Conservation (phyloP, 2,329 filamentous ascomycete species). For the Fonsecaea multimorphosa region DNA sequence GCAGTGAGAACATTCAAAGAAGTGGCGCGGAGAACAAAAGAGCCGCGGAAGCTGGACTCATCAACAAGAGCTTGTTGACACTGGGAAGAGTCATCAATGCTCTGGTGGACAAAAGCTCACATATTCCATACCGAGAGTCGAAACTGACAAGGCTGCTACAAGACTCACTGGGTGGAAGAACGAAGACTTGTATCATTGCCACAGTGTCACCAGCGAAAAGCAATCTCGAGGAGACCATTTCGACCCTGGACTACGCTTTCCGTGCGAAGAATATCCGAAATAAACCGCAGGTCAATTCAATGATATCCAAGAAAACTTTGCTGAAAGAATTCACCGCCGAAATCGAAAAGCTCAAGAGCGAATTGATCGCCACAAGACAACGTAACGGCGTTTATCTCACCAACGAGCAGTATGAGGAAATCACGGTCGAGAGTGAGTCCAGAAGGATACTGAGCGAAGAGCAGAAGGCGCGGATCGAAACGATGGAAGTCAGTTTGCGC, state of each 20-base stretch:
- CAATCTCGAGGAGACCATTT: constrained; percentile 97
- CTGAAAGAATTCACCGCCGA: constrained; percentile 88
- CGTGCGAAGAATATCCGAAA: constrained; percentile 98
- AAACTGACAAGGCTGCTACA: constrained; percentile 93
- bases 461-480: constrained; percentile 88
- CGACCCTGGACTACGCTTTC: constrained; percentile 96
- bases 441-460: constrained; percentile 89
- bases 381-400: constrained; percentile 95
- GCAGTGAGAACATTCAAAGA: constrained; percentile 95
- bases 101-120: constrained; percentile 83
- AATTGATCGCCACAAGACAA: constrained; percentile 89
- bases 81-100: constrained; percentile 97
- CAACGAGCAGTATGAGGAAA: constrained; percentile 85
- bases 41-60: constrained; percentile 90
- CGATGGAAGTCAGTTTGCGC: constrained; percentile 84
- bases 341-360: constrained; percentile 92
- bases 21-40: constrained; percentile 98
- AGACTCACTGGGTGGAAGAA: constrained; percentile 92
- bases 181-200: constrained; percentile 98
- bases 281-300: constrained; percentile 92
- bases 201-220: constrained; percentile 93
- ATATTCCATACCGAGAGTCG: constrained; percentile 93
- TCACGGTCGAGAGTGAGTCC: constrained; percentile 90
- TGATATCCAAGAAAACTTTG: constrained; percentile 90
- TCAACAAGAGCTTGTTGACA: constrained; percentile 96